Evolutionary conservation across 2,329 filamentous ascomycete species (phyloP), one percentile per base, ranked within the genome.

Genomic region (Aureobasidium sp.): DNA sequence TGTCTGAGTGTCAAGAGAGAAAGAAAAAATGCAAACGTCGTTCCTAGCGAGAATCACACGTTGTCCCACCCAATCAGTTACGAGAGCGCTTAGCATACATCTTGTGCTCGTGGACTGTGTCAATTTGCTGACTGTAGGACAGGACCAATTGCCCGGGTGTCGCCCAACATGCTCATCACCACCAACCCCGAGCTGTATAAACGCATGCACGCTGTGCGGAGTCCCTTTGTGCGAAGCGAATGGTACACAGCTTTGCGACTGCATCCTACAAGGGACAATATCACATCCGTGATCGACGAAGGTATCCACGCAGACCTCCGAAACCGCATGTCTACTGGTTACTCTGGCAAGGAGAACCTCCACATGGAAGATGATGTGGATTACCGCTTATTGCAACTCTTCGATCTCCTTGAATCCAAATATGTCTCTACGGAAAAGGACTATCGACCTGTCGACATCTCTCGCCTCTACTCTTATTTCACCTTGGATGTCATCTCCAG

Each of bases 401-500:
- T 79, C 45, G 71, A 72, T 11, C 73, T 80, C 36, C 71, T 80
- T 53, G 53, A 67, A 40, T 66, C 67, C 9, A 78, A 76, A 56
- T 80, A 79, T 66, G 67, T 79, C 38, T 75, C 76, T 29, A 71
- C 74, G 2, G 69, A 74, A 23, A 71, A 69, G 13, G 61, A 73
- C 16, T 79, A 73, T 66, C 68, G 69, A 25, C 75, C 71, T 1
- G 66, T 80, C n/a, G 78, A 80, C 64, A 71, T 80, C 1, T 75
- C 74, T 4, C 72, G 75, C 5, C 69, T 76, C 16, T 76, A 74
- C 2, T 76, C 74, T 11, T 81, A 74, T 72, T 81, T 81, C 73
- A 80, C 79, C 3, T 71, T 81, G 27, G 79, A 81, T 68, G 76
- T 79, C 29, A 80, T 80, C 66, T 79, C 77, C 1, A 76, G 77